Evolutionary conservation across 2,329 filamentous ascomycete genomes (phyloP), one percentile per base, ranked within the genome.

Genomic region (Monilinia vaccinii-corymbosi): DNA sequence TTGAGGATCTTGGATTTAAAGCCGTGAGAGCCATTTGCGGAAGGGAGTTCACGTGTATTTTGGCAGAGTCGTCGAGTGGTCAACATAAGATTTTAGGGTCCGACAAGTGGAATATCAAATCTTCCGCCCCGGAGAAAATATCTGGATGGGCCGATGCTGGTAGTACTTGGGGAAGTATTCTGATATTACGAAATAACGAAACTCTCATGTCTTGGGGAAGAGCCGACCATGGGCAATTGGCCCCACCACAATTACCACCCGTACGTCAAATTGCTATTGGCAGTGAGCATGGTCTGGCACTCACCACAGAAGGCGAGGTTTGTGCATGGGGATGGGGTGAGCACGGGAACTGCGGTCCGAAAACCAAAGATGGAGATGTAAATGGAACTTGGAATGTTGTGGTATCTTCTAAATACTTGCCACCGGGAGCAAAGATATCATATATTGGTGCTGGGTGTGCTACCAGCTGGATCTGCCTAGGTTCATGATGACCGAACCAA

Each of bases 271-370:
- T 97, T n/a, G 88, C 89, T 3, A 82, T 88, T 49, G 94, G 94
- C 0, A 97, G 93, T 70, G 94, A 97, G 73, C 94, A 99, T 73
- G 84, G 83, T n/a, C 74, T 97, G 63, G 89, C 85, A 10, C 73
- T 93, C 31, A 84, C 88, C 0, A 75, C 75, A 11, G 77, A 80
- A 23, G 83, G 83, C 1, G 81, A 86, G 55, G 83, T 96, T 1
- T 75, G 95, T 52, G 83, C 89, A 1, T 97, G 93, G 91, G 94
- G 94, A 23, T 99, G 94, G 94, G 92, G 91, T 2, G 93, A 97
- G 74, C 94, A 99, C 75, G 94, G 94, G 1, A 99, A 99, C 72
- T 99, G 94, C 72, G 94, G 94, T 3, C 82, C 84, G 40, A 77
- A 81, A 46, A 77, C 75, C 14, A 82, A 84, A 63, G 76, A 80